Conservation (phyloP, 2,329 filamentous ascomycete species). For the Metarhizium brunneum region DNA sequence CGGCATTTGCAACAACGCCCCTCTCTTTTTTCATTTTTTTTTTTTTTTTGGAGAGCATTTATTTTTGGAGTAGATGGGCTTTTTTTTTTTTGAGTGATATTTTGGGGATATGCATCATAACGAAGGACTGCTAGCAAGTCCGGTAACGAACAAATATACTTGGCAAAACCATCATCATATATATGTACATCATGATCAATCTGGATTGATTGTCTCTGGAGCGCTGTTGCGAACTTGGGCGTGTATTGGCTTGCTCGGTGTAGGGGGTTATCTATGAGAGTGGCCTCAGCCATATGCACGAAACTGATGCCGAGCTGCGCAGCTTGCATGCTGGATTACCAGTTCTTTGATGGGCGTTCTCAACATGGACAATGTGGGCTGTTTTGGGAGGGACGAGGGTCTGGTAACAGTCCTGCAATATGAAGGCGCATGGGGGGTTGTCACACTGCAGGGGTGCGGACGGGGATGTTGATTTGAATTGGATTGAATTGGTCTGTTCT, state of each 20-base stretch:
- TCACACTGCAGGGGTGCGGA: background rate
- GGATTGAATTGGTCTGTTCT: background rate
- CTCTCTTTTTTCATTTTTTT: background rate
- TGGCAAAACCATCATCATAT: background rate
- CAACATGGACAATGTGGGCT: background rate
- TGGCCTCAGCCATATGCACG: background rate
- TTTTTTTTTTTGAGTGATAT: background rate
- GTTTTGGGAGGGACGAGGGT: background rate
- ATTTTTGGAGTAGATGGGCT: background rate
- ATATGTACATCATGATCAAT: background rate
- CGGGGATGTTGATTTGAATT: background rate
- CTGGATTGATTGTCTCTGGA: background rate
- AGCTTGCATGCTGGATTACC: background rate
- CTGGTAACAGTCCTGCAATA: background rate
- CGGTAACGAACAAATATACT: background rate
- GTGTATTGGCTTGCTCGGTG: background rate
- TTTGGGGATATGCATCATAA: background rate
- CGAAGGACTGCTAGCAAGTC: background rate
- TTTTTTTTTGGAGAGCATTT: background rate
- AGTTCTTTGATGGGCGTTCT: background rate
- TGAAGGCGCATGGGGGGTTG: background rate
- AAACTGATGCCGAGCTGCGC: background rate
- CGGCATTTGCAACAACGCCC: conserved; percentile 3
- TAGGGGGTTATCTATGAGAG: background rate
- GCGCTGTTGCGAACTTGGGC: background rate